Conservation (phyloP, 352 stramenopile genomes). For the Pythium sukuiense region DNA sequence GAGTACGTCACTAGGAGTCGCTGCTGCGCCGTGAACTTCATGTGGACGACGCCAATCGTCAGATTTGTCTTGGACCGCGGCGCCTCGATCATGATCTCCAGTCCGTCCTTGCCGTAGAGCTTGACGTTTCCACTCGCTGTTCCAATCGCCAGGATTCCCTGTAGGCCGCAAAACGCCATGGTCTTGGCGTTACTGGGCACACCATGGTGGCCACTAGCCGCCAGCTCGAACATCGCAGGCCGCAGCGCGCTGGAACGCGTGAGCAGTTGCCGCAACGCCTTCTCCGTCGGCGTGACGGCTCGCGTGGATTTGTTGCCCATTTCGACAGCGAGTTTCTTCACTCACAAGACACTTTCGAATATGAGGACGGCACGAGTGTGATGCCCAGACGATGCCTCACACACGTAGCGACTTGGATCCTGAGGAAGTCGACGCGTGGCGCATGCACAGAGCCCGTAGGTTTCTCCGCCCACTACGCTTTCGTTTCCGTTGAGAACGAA, state of each 20-base stretch:
- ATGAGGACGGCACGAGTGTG: not conserved
- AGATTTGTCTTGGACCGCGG: slow-evolving; percentile 35
- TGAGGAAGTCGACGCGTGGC: not conserved
- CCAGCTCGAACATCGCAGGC: slow-evolving; percentile 47
- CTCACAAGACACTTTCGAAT: not conserved
- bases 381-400: not conserved
- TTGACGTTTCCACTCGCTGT: slow-evolving; percentile 65
- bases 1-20: slow-evolving; percentile 61
- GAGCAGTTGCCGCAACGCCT: slow-evolving; percentile 44
- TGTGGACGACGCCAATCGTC: slow-evolving; percentile 44
- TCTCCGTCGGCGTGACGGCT: slow-evolving; percentile 35
- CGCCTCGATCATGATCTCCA: slow-evolving; percentile 62
- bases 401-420: not conserved
- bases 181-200: slow-evolving; percentile 59
- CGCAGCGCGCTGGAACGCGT: slow-evolving; percentile 40
- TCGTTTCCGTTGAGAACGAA: slow-evolving; percentile 4
- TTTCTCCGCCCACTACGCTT: slow-evolving; percentile 3
- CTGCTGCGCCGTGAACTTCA: slow-evolving; percentile 70
- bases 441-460: not conserved
- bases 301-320: slow-evolving; percentile 73
- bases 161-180: slow-evolving; percentile 58
- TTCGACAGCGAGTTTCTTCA: not conserved
- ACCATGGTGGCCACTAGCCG: slow-evolving; percentile 58
- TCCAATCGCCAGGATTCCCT: slow-evolving; percentile 69
- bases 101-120: slow-evolving; percentile 56